These are phyloP conservation scores for Collariella sp. DNA, from an alignment of 495 filamentous ascomycete genomes.

Conservation along the genomic window DNA sequence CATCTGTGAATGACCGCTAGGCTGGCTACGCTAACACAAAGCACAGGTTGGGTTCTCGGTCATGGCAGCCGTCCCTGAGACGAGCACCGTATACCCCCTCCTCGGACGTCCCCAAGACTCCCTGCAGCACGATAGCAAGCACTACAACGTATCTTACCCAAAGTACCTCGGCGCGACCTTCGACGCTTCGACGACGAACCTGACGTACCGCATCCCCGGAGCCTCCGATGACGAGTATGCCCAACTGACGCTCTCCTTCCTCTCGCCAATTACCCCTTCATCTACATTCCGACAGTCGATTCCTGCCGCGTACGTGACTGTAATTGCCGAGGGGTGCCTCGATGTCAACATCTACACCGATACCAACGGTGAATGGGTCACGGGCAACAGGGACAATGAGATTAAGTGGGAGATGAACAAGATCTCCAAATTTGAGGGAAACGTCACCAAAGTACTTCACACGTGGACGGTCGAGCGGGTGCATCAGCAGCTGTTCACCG, in stretches of 20 bases:
- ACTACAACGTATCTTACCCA: slow-evolving; percentile 59
- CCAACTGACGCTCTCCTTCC: slow-evolving; percentile 70
- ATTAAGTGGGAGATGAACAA: slow-evolving; percentile 60
- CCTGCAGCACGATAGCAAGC: slow-evolving; percentile 38
- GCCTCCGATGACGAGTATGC: slow-evolving; percentile 33
- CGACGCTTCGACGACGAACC: slow-evolving; percentile 87
- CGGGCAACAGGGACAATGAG: slow-evolving; percentile 56
- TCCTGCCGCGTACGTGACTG: slow-evolving; percentile 75
- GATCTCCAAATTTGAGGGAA: slow-evolving; percentile 11
- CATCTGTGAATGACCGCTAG: neutral
- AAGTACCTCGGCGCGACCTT: slow-evolving; percentile 71
- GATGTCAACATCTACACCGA: slow-evolving; percentile 82
- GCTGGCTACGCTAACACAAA: neutral
- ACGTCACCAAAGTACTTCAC: slow-evolving; percentile 31
- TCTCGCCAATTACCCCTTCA: slow-evolving; percentile 87
- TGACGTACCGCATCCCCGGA: slow-evolving; percentile 66
- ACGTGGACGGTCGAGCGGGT: slow-evolving; percentile 55
- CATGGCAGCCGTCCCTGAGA: slow-evolving; percentile 65
- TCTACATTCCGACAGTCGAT: slow-evolving; percentile 87
- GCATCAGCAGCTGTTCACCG: slow-evolving; percentile 61
- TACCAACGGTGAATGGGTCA: slow-evolving; percentile 84
- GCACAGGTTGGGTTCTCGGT: slow-evolving; percentile 66
- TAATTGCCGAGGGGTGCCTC: slow-evolving; percentile 61
- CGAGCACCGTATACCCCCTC: slow-evolving; percentile 71
- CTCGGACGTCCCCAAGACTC: slow-evolving; percentile 83